Base-by-base conservation (phyloP, 306 rosid genomes). In the Acmispon strigosus region DNA sequence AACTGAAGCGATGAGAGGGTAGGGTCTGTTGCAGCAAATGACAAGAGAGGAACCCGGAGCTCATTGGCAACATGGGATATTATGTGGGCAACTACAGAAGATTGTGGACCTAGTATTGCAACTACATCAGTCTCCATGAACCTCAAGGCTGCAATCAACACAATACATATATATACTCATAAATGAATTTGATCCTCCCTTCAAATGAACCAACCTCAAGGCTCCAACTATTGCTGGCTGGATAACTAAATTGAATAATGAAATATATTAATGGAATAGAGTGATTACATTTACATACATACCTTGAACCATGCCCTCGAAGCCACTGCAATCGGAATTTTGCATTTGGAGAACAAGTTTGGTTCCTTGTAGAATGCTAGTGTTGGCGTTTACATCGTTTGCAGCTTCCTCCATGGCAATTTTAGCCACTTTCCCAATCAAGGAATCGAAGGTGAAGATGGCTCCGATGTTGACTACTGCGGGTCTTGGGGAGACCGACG, bases 1-100 rank as follows among this genome's bases (percentile, higher is more conserved):
- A 84, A 91, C 70, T 95, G 96, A 51, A 95, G 83, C 41, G 90
- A 81, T 1, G 96, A 78, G 13, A 94, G 96, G 3, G 97, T 91
- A 2, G 99, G 99, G 76, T 91, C 99, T 56, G 99, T 95, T 51
- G 99, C 97, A 0, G 84, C 87, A 84, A 95, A 95, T 60, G 99
- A 89, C 77, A 95, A 64, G 6, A 91, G 60, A 70, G 97, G 99
- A 65, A 91, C 96, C 63, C 79, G 80, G 60, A 95, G 96, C 73
- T 91, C 99, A 72, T 82, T 86, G n/a, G 96, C 96, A 32, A 95
- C 83, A 67, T 95, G 92, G 62, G 96, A 87, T 70, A 88, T 74
- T 69, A 87, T 82, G 81, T 91, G 99, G 2, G 97, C 94, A 78
- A 87, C 92, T 4, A 86, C 96, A 58, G 99, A 95, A 61, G 99